Evolutionary conservation across 352 stramenopile species (phyloP).

Genomic region (Pythium catenulatum): DNA sequence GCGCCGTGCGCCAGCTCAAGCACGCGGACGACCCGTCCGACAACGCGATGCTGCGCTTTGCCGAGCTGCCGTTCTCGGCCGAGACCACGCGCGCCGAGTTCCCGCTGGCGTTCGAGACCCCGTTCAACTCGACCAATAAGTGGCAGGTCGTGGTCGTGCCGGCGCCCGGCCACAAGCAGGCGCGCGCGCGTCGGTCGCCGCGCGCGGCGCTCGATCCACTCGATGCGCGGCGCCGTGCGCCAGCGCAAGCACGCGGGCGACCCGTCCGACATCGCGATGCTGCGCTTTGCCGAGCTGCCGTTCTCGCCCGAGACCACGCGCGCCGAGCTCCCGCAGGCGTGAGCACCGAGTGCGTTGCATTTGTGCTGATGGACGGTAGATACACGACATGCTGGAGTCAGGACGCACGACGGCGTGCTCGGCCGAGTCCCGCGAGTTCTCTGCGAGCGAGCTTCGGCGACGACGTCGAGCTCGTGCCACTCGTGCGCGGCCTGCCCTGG

Average conservation of each 20-base stretch:
- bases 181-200: no score
- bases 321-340: no score
- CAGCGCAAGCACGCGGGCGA: slow-evolving; percentile 77
- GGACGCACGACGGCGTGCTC: no score
- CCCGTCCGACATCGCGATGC: slow-evolving; percentile 73
- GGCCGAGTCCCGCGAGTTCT: no score
- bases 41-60: slow-evolving; percentile 72
- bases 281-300: slow-evolving; percentile 71
- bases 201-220: no score
- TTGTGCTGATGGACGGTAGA: no score
- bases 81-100: slow-evolving; percentile 67
- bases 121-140: slow-evolving; percentile 87
- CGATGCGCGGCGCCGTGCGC: slow-evolving; percentile 26
- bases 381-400: no score
- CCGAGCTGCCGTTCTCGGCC: slow-evolving; percentile 66
- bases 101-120: slow-evolving; percentile 74
- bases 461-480: neutral
- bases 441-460: no score
- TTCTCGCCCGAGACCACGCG: no score
- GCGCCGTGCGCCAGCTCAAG: slow-evolving; percentile 60
- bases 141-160: slow-evolving; percentile 77
- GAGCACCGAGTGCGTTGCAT: no score
- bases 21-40: slow-evolving; percentile 77
- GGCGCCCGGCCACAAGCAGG: no score
- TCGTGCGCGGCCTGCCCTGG: neutral